A percentile compares a stretch with the other conserved stretches of the same genome.
phyloP scores from a whole-genome alignment of 1,139 yeast species.

The Blastobotrys elegans region DNA sequence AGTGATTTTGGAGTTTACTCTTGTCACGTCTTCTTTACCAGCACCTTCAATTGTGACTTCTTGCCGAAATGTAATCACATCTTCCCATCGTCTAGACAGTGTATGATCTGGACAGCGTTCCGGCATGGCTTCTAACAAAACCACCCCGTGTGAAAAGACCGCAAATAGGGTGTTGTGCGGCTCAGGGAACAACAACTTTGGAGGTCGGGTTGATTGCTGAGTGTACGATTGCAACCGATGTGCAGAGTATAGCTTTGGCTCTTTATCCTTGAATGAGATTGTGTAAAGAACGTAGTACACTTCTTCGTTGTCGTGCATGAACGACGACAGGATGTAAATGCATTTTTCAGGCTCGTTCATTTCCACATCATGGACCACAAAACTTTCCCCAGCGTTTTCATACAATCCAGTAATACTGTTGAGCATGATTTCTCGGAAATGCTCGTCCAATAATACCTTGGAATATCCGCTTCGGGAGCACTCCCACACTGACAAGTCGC shows the following conservation, averaged over 20 bases:
- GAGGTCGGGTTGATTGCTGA: conserved; percentile 37
- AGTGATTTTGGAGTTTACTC: conserved; percentile 21
- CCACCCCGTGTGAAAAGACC: conserved; percentile 54
- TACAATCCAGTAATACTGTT: conserved; percentile 41
- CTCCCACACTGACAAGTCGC: conserved; percentile 45
- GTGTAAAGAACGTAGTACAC: conserved; percentile 50
- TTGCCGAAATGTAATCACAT: conserved; percentile 52
- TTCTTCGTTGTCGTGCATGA: conserved; percentile 32
- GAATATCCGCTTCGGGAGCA: conserved; percentile 44
- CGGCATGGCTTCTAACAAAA: conserved; percentile 59
- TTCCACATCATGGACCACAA: conserved; percentile 50
- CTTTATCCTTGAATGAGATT: conserved; percentile 48
- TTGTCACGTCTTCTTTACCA: conserved; percentile 46
- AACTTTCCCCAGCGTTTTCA: conserved; percentile 39
- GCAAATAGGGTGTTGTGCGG: conserved; percentile 64
- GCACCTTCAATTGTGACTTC: conserved; percentile 55
- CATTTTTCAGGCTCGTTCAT: conserved; percentile 35
- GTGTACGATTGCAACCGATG: conserved; percentile 48
- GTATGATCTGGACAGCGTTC: conserved; percentile 31
- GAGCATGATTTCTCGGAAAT: conserved; percentile 35
- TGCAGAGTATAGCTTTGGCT: conserved; percentile 51
- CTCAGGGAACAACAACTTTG: conserved; percentile 54
- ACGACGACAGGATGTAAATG: conserved; percentile 49
- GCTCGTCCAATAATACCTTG: conserved; percentile 35
- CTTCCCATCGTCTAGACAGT: conserved; percentile 69